These are phyloP conservation scores for Jatropha multifida DNA, from an alignment of 441 rosid genomes.

Conservation along the genomic window DNA sequence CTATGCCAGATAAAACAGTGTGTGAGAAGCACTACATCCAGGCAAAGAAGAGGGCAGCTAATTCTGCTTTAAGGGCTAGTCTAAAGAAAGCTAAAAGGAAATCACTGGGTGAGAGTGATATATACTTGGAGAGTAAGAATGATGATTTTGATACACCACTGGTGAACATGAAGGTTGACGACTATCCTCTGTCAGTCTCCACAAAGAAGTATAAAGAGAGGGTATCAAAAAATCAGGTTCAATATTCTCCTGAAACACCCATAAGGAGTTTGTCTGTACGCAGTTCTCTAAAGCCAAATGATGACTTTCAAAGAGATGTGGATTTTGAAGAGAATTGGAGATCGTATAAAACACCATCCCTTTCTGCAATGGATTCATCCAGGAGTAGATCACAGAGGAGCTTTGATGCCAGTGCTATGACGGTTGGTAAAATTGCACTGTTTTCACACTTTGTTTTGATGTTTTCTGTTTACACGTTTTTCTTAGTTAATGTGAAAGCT, in stretches of 20 bases:
- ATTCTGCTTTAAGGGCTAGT: slow-evolving; percentile 80
- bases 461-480: neutral
- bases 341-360: slow-evolving; percentile 51
- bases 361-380: slow-evolving; percentile 56
- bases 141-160: slow-evolving; percentile 61
- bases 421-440: slow-evolving; percentile 35
- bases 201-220: slow-evolving; percentile 51
- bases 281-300: slow-evolving; percentile 45
- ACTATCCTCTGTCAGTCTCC: slow-evolving; percentile 36
- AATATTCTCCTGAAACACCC: slow-evolving; percentile 63
- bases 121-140: slow-evolving; percentile 60
- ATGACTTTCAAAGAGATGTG: slow-evolving; percentile 50
- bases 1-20: slow-evolving; percentile 96
- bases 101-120: slow-evolving; percentile 55
- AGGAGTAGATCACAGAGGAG: slow-evolving; percentile 56
- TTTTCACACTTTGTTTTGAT: slow-evolving; percentile 3
- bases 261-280: slow-evolving; percentile 42
- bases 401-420: slow-evolving; percentile 46
- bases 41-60: slow-evolving; percentile 94
- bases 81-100: slow-evolving; percentile 77
- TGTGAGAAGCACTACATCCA: slow-evolving; percentile 96
- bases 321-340: slow-evolving; percentile 63
- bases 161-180: slow-evolving; percentile 39
- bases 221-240: slow-evolving; percentile 39
- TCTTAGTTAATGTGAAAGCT: neutral